These are phyloP conservation scores for Linum tenue DNA, from an alignment of 345 rosid species.

Conservation along the genomic window DNA sequence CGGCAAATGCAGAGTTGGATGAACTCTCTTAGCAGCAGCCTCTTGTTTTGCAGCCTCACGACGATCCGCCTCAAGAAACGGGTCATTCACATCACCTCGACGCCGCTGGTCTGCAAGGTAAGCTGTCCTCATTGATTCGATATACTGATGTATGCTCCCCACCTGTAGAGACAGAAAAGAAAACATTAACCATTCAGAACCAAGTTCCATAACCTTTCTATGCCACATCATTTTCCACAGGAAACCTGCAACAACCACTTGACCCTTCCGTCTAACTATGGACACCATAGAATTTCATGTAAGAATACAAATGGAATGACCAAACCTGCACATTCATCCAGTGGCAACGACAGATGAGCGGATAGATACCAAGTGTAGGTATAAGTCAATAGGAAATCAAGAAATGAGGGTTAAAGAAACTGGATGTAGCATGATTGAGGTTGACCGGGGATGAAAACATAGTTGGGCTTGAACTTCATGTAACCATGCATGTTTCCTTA, in stretches of 20 bases:
- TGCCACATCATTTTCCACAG: background rate
- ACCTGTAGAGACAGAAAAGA: constrained; percentile 31
- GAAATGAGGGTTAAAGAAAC: too few relatives aligned
- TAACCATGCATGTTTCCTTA: too few relatives aligned
- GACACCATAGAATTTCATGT: background rate
- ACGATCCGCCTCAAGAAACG: constrained; percentile 95
- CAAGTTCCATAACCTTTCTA: background rate
- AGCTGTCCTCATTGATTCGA: constrained; percentile 79
- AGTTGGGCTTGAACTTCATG: too few relatives aligned
- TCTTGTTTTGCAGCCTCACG: constrained; percentile 92
- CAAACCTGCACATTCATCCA: too few relatives aligned
- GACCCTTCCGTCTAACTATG: background rate
- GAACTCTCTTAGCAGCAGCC: constrained; percentile 93
- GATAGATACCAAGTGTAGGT: too few relatives aligned
- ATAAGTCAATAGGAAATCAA: too few relatives aligned
- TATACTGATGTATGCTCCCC: constrained; percentile 82
- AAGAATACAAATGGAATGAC: too few relatives aligned
- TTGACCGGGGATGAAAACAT: too few relatives aligned
- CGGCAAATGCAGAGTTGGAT: constrained; percentile 91
- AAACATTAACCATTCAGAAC: background rate
- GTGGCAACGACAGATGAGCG: too few relatives aligned
- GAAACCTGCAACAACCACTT: too few relatives aligned
- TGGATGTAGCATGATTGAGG: too few relatives aligned
- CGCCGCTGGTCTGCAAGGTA: constrained; percentile 85
- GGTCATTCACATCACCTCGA: constrained; percentile 69